phyloP scores from a whole-genome alignment of 176 grass and related monocot genomes.

The Hordeum vulgare region MorexV3_pseudomolecules_assembly NC_058519.1:510340645-510341144 shows the following conservation, averaged over 20 bases:
- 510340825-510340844: neutral
- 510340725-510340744: neutral
- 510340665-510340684: neutral
- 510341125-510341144: conserved; percentile 59
- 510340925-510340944: conserved; percentile 90
- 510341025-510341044: neutral
- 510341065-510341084: neutral
- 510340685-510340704: neutral
- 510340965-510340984: conserved; percentile 83
- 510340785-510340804: neutral
- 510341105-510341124: conserved; percentile 72
- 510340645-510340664: neutral
- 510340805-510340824: neutral
- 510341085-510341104: conserved; percentile 42
- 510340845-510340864: neutral
- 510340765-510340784: neutral
- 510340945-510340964: conserved; percentile 83
- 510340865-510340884: neutral
- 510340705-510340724: neutral
- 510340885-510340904: conserved; percentile 72
- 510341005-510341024: conserved; percentile 28
- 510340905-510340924: conserved; percentile 91
- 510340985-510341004: conserved; percentile 78
- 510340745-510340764: neutral
- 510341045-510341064: neutral